Evolutionary conservation across 371 early-diverging fungal species (phyloP).

Genomic region (Fennellomyces sp.): DNA sequence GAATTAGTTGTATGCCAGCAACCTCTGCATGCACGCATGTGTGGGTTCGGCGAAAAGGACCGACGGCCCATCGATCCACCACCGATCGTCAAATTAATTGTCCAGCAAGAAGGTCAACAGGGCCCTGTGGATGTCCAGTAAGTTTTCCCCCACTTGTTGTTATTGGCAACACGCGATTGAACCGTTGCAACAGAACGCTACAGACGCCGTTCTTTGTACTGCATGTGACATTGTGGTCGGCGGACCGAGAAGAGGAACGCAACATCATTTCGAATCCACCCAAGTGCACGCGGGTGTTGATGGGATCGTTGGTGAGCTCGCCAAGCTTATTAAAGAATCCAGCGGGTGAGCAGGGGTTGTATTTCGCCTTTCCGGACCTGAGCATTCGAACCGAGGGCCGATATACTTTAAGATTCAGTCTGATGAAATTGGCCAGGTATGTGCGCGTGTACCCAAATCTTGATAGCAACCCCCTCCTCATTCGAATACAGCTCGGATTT

Average conservation of each 20-base stretch:
- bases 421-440: constrained; percentile 53
- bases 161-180: background rate
- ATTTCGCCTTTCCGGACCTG: constrained; percentile 92
- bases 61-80: constrained; percentile 74
- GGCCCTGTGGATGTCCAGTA: constrained; percentile 50
- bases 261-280: constrained; percentile 64
- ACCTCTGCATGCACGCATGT: constrained; percentile 82
- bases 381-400: constrained; percentile 87
- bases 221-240: constrained; percentile 79
- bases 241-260: constrained; percentile 60
- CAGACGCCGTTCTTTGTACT: constrained; percentile 73
- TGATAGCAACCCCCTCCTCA: background rate
- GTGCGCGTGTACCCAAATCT: background rate
- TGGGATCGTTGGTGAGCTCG: constrained; percentile 85
- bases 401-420: constrained; percentile 79
- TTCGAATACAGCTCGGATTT: constrained; percentile 47
- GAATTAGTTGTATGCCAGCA: constrained; percentile 69
- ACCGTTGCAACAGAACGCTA: constrained; percentile 30
- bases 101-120: constrained; percentile 50
- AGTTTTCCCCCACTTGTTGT: constrained; percentile 8
- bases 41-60: constrained; percentile 85
- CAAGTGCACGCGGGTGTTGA: constrained; percentile 67
- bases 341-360: constrained; percentile 76
- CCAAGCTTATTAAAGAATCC: constrained; percentile 75
- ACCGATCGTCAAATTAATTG: constrained; percentile 64